phyloP scores from a whole-genome alignment of 805 yeast species.

The Wickerhamiella slavikovae region DNA sequence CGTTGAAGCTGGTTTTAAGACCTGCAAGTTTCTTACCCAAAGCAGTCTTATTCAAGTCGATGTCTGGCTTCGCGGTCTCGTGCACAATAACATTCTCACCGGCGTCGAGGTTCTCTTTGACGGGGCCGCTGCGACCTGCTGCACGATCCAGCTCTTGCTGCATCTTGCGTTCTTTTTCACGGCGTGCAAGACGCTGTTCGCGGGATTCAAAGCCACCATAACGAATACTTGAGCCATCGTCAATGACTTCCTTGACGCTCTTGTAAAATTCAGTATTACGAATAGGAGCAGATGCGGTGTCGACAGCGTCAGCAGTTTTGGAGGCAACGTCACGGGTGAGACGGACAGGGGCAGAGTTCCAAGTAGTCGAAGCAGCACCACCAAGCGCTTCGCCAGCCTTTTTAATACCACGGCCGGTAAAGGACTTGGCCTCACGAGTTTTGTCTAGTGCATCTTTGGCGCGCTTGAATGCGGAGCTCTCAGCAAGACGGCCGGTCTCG shows the following conservation, averaged over 20 bases:
- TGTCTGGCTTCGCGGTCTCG: constrained; percentile 54
- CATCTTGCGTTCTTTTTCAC: constrained; percentile 26
- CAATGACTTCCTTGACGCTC: constrained; percentile 71
- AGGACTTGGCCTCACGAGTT: constrained; percentile 54
- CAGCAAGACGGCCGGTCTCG: constrained; percentile 87
- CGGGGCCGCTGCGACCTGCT: constrained; percentile 34
- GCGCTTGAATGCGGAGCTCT: constrained; percentile 76
- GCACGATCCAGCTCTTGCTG: constrained; percentile 22
- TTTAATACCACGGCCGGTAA: constrained; percentile 50
- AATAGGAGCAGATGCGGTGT: constrained; percentile 75
- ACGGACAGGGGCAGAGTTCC: constrained; percentile 89
- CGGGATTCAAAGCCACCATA: constrained; percentile 86
- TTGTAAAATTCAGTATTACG: constrained; percentile 77
- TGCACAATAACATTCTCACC: constrained; percentile 72
- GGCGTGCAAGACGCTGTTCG: constrained; percentile 56
- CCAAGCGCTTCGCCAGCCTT: constrained; percentile 93
- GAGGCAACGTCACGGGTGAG: constrained; percentile 74
- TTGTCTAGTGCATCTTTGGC: constrained; percentile 83
- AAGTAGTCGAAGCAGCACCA: constrained; percentile 69
- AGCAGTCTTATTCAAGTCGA: constrained; percentile 43
- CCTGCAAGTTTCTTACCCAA: constrained; percentile 45
- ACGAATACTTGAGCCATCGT: constrained; percentile 70
- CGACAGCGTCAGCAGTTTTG: constrained; percentile 65
- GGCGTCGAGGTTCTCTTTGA: constrained; percentile 45
- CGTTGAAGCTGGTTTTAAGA: constrained; percentile 50